Percentiles rank a stretch among this genome's conserved stretches.
These are phyloP conservation scores for Tylopilus vinaceipallidus DNA, from an alignment of 768 basidiomycete species.

Conservation along the genomic window DNA sequence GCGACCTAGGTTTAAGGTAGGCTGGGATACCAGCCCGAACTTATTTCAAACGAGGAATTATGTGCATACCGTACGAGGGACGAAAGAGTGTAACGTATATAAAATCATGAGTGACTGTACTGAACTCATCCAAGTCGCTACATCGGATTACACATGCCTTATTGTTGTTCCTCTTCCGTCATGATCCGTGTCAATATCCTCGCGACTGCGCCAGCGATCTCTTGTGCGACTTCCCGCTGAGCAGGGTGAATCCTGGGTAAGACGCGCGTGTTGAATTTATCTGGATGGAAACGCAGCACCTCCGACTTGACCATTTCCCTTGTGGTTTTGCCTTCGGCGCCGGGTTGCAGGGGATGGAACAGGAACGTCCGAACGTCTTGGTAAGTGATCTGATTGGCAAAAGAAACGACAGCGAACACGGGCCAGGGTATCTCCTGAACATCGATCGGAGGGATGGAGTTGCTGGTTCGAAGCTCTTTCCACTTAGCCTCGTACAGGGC, in stretches of 20 bases:
- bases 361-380: conserved; percentile 39
- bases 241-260: conserved; percentile 33
- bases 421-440: conserved; percentile 48
- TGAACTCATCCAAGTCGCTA: neutral
- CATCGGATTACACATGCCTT: neutral
- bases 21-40: no score
- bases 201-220: conserved; percentile 39
- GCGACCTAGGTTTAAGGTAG: no score
- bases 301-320: conserved; percentile 43
- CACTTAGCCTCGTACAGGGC: conserved; percentile 36
- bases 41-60: no score
- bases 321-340: conserved; percentile 28
- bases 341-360: conserved; percentile 34
- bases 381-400: conserved; percentile 34
- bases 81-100: conserved; percentile 4
- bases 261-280: conserved; percentile 44
- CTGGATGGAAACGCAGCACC: conserved; percentile 53
- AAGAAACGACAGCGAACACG: conserved; percentile 22
- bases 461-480: conserved; percentile 31
- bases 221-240: conserved; percentile 34
- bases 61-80: no score
- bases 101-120: neutral
- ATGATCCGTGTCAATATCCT: conserved; percentile 41
- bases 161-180: conserved; percentile 16
- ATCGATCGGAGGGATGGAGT: conserved; percentile 17